These are phyloP conservation scores for Pseudozyma tsukubaensis DNA, from an alignment of 1,284 basidiomycete genomes.

Conservation along the genomic window DNA sequence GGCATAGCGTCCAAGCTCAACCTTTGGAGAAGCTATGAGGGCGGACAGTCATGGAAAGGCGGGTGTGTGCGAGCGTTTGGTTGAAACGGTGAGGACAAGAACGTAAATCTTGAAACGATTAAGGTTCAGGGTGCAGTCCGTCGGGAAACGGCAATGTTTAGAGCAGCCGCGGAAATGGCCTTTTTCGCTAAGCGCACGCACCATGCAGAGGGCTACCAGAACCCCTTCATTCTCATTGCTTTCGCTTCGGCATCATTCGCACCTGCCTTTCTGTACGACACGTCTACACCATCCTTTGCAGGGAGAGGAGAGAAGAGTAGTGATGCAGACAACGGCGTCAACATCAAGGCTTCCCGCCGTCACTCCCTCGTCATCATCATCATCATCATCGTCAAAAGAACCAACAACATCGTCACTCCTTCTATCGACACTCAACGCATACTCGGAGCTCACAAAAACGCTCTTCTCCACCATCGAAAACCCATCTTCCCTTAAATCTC, in stretches of 20 bases:
- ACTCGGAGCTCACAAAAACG: conserved; percentile 41
- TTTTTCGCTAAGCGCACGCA: background rate
- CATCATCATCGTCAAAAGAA: conserved; percentile 12
- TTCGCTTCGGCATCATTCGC: background rate
- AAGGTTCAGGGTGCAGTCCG: background rate
- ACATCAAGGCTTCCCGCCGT: conserved; percentile 1
- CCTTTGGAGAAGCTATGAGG: background rate
- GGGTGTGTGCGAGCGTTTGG: no score
- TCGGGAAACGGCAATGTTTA: background rate
- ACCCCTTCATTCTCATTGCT: background rate
- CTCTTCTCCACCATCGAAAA: conserved; percentile 44
- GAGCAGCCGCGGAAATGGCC: background rate
- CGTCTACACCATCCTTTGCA: no score
- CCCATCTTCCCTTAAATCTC: conserved; percentile 11
- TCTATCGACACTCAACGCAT: conserved; percentile 40
- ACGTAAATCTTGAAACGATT: no score
- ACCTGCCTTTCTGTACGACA: background rate
- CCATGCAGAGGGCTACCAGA: background rate
- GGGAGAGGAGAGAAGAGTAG: background rate
- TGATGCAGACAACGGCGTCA: background rate
- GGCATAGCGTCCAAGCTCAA: conserved; percentile 11
- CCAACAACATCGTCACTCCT: conserved; percentile 30
- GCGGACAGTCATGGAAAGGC: background rate
- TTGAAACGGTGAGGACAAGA: no score
- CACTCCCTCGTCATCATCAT: conserved; percentile 2